Conservation (phyloP, 2,329 filamentous ascomycete species). For the Xylaria sp. region DNA sequence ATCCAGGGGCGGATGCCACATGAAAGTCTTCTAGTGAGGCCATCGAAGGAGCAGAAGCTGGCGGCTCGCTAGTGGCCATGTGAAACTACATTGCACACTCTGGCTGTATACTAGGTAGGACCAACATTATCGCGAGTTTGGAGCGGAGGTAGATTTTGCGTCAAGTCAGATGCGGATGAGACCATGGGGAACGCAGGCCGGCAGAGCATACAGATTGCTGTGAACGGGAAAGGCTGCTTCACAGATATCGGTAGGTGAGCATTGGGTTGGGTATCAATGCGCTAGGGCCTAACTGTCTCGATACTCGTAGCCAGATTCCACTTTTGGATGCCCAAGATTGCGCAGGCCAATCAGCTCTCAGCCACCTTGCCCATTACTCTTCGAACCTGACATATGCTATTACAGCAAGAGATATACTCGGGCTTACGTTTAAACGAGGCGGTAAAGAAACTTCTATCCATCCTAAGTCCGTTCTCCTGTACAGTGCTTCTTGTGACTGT, state of each 20-base stretch:
- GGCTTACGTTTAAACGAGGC: conserved; percentile 34
- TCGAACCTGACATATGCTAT: conserved; percentile 24
- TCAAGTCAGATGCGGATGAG: conserved; percentile 22
- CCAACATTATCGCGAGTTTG: conserved; percentile 1
- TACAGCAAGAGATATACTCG: conserved; percentile 23
- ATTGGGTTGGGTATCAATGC: conserved; percentile 59
- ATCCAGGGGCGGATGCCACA: conserved; percentile 19
- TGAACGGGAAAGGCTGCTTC: conserved; percentile 26
- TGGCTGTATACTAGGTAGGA: background rate
- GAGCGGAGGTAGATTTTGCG: conserved; percentile 21
- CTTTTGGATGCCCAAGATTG: conserved; percentile 47
- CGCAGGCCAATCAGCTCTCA: conserved; percentile 34
- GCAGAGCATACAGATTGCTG: conserved; percentile 19
- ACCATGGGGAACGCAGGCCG: conserved; percentile 22
- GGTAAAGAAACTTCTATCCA: conserved; percentile 26
- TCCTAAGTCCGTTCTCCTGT: conserved; percentile 11
- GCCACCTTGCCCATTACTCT: conserved; percentile 18
- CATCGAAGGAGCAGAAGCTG: conserved; percentile 6
- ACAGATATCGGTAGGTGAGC: conserved; percentile 28
- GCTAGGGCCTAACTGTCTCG: conserved; percentile 51
- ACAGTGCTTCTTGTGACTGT: conserved; percentile 38
- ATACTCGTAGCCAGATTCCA: conserved; percentile 41
- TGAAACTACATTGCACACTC: conserved; percentile 10
- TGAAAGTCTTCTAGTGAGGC: background rate
- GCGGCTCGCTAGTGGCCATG: conserved; percentile 17